These are phyloP conservation scores for Suillus americanus DNA, from an alignment of 768 basidiomycete genomes.

Conservation along the genomic window DNA sequence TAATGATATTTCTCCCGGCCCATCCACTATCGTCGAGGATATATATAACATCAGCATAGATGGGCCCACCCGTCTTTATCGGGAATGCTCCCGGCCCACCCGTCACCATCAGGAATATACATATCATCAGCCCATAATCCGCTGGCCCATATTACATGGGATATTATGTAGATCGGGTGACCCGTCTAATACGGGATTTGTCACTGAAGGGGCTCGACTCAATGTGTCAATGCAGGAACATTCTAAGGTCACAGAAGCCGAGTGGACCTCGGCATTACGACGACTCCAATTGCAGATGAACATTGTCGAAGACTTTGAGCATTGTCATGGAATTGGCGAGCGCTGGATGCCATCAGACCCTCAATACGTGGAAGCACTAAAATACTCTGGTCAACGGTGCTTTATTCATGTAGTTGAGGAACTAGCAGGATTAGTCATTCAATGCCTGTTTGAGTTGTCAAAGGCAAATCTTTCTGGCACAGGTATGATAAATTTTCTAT, in stretches of 20 bases:
- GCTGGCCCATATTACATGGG: too few relatives aligned
- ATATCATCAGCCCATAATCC: too few relatives aligned
- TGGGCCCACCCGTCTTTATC: too few relatives aligned
- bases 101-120: too few relatives aligned
- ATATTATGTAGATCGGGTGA: too few relatives aligned
- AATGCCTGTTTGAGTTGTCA: slow-evolving; percentile 38
- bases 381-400: slow-evolving; percentile 3
- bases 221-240: slow-evolving; percentile 17
- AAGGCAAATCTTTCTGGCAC: slow-evolving; percentile 36
- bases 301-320: slow-evolving; percentile 9
- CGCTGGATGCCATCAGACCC: slow-evolving; percentile 25
- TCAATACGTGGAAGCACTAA: slow-evolving; percentile 21
- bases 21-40: too few relatives aligned
- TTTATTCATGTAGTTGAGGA: slow-evolving; percentile 33
- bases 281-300: slow-evolving; percentile 13
- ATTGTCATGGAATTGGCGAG: slow-evolving; percentile 22
- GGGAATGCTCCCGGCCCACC: too few relatives aligned
- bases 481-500: slow-evolving; percentile 23
- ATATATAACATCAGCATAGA: too few relatives aligned
- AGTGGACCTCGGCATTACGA: slow-evolving; percentile 17
- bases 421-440: slow-evolving; percentile 34
- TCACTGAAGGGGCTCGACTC: too few relatives aligned
- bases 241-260: slow-evolving; percentile 21
- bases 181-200: too few relatives aligned
- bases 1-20: too few relatives aligned